A percentile compares a stretch with the other conserved stretches of the same genome.
These are phyloP conservation scores for Petunia secreta DNA, from an alignment of 257 asterid genomes.

Conservation along the genomic window DNA sequence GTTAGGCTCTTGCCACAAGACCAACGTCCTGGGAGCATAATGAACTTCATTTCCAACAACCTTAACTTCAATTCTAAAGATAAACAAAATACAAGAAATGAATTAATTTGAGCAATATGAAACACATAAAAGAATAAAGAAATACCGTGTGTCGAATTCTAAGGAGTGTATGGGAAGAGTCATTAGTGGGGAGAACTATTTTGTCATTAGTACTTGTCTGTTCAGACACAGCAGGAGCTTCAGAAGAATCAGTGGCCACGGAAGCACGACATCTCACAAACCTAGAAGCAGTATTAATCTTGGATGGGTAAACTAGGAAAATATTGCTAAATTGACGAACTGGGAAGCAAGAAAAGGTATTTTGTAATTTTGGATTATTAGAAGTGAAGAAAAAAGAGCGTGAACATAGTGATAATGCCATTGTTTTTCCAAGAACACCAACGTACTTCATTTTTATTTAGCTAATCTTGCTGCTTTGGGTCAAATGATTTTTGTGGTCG, in stretches of 20 bases:
- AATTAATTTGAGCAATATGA: neutral
- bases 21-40: too few species aligned
- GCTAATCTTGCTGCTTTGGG: neutral
- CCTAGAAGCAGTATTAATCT: neutral
- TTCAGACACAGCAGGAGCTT: conserved; percentile 41
- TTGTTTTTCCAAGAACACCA: conserved; percentile 25
- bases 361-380: conserved; percentile 26
- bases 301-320: conserved; percentile 30
- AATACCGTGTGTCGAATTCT: conserved; percentile 86
- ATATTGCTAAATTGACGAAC: conserved; percentile 27
- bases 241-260: conserved; percentile 58
- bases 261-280: conserved; percentile 42
- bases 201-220: conserved; percentile 26
- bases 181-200: conserved; percentile 76
- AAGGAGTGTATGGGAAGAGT: conserved; percentile 76
- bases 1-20: too few species aligned
- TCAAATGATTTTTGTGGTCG: conserved; percentile 25
- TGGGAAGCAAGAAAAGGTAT: conserved; percentile 2
- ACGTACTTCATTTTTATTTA: conserved; percentile 18
- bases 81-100: neutral
- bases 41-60: neutral
- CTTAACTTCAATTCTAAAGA: conserved; percentile 1
- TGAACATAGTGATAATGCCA: conserved; percentile 50
- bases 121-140: neutral
- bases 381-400: conserved; percentile 41